Conservation (phyloP, 257 asterid genomes). For the Echium plantagineum region DNA sequence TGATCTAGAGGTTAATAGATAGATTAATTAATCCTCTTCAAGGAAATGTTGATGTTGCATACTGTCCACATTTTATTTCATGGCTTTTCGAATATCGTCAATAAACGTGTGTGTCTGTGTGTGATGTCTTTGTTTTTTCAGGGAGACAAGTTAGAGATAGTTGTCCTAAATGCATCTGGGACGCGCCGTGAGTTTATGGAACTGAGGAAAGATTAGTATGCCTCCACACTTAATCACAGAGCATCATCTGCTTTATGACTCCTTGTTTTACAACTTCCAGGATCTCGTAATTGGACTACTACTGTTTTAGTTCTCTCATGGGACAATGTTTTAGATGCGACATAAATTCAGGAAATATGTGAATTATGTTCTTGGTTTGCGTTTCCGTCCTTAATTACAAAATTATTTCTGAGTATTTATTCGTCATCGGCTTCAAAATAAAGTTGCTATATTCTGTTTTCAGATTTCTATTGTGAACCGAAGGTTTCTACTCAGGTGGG, state of each 20-base stretch:
- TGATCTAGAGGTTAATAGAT: too few relatives aligned
- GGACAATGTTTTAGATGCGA: background rate
- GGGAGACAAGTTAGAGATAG: constrained; percentile 37
- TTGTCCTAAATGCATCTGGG: constrained; percentile 24
- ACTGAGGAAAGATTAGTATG: constrained; percentile 29
- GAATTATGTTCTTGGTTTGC: background rate
- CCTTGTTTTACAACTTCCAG: background rate
- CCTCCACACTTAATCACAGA: background rate
- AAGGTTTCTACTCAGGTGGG: too few relatives aligned
- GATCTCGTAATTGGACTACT: background rate
- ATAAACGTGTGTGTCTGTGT: background rate
- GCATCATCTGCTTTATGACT: background rate
- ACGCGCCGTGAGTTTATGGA: constrained; percentile 29
- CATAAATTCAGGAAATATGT: background rate
- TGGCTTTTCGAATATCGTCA: too few relatives aligned
- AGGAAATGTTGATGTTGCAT: too few relatives aligned
- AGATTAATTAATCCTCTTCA: too few relatives aligned
- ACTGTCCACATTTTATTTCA: too few relatives aligned
- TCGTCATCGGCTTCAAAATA: background rate
- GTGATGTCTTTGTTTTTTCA: constrained; percentile 2
- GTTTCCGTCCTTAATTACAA: background rate
- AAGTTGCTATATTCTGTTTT: too few relatives aligned
- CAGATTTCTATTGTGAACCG: too few relatives aligned
- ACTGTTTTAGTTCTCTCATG: background rate
- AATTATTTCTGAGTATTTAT: background rate